Conservation (phyloP, 768 basidiomycete genomes). For the Clathrus columnatus region DNA sequence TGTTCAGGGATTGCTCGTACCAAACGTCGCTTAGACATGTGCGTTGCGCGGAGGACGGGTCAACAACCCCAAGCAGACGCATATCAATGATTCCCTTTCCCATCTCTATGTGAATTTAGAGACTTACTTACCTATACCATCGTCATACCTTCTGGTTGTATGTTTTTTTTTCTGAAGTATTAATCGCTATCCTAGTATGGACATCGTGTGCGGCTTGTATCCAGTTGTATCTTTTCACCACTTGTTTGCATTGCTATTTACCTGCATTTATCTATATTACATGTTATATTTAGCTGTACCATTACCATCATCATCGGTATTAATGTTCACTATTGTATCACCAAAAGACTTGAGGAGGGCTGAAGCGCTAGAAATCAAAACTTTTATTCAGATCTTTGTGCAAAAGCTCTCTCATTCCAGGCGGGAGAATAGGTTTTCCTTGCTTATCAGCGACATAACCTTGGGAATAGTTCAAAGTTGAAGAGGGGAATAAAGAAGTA, state of each 20-base stretch:
- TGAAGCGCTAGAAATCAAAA: slow-evolving; percentile 58
- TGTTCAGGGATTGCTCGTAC: slow-evolving; percentile 72
- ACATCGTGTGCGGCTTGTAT: too few relatives aligned
- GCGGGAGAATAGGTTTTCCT: slow-evolving; percentile 68
- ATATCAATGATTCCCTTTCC: not conserved
- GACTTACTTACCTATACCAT: too few relatives aligned
- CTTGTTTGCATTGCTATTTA: slow-evolving; percentile 1
- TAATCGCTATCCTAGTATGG: too few relatives aligned
- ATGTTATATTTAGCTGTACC: not conserved
- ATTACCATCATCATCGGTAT: not conserved
- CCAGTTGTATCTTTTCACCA: not conserved
- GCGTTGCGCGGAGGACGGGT: slow-evolving; percentile 40
- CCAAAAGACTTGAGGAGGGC: not conserved
- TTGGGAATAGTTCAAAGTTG: slow-evolving; percentile 27
- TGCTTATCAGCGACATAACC: slow-evolving; percentile 38
- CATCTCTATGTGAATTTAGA: too few relatives aligned
- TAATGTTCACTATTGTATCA: not conserved
- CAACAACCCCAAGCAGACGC: not conserved
- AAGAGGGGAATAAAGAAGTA: not conserved
- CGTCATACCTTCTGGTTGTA: too few relatives aligned
- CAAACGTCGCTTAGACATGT: slow-evolving; percentile 60
- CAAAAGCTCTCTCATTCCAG: slow-evolving; percentile 83
- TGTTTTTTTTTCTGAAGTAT: too few relatives aligned
- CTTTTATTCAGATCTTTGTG: slow-evolving; percentile 79
- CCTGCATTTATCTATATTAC: not conserved